These are phyloP conservation scores for Malassezia nana DNA, from an alignment of 1,284 basidiomycete genomes.

Conservation along the genomic window DNA sequence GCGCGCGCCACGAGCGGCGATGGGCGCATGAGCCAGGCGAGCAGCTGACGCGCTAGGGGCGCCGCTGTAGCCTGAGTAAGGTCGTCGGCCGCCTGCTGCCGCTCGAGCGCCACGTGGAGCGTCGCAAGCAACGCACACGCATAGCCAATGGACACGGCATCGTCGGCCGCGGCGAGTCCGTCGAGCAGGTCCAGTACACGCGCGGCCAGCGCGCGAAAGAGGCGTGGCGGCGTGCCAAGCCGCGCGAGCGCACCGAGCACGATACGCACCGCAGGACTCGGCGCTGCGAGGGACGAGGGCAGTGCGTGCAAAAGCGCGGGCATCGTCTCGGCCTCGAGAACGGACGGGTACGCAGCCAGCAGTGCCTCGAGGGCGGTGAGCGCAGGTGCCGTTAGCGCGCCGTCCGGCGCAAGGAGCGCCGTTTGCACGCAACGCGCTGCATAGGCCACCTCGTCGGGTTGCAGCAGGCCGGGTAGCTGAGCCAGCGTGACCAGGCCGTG, in stretches of 20 bases:
- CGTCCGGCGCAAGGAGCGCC: constrained; percentile 28
- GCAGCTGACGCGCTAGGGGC: constrained; percentile 24
- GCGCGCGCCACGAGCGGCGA: constrained; percentile 22
- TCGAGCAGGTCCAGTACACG: constrained; percentile 72
- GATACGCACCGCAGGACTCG: constrained; percentile 60
- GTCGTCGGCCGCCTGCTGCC: constrained; percentile 25
- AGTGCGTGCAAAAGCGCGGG: constrained; percentile 68
- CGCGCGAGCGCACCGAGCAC: constrained; percentile 63
- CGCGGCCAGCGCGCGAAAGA: constrained; percentile 76
- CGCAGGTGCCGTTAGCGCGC: constrained; percentile 17
- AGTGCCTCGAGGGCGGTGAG: constrained; percentile 23
- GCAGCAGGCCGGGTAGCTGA: constrained; percentile 52
- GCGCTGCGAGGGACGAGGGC: constrained; percentile 51
- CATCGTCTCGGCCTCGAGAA: constrained; percentile 53
- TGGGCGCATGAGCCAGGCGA: constrained; percentile 16
- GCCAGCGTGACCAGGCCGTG: constrained; percentile 23
- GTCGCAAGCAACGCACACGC: constrained; percentile 37
- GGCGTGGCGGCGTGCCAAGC: constrained; percentile 63
- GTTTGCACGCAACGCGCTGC: constrained; percentile 66
- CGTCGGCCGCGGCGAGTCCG: constrained; percentile 57
- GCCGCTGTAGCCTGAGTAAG: constrained; percentile 25
- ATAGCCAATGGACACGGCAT: constrained; percentile 28
- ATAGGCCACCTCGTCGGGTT: constrained; percentile 65
- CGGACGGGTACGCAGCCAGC: constrained; percentile 19
- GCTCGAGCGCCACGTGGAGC: constrained; percentile 35